phyloP scores from a whole-genome alignment of 768 basidiomycete species.

The Baorangia bicolor region DNA sequence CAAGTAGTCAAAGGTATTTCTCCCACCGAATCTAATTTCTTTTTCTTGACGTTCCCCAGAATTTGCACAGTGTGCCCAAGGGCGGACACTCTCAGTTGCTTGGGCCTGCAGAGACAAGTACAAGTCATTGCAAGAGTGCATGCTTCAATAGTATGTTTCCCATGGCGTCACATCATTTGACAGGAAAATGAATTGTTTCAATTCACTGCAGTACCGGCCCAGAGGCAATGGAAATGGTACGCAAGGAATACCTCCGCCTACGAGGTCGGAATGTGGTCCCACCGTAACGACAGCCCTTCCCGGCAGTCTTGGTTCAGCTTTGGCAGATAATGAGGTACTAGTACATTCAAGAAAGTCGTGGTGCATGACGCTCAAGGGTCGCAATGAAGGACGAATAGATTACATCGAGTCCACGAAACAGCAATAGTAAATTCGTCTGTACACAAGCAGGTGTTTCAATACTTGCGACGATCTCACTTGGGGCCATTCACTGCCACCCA shows the following conservation, averaged over 20 bases:
- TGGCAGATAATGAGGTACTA: not conserved
- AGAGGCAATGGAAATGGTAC: conserved; percentile 70
- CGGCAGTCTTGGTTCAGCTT: not conserved
- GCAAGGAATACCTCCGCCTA: conserved; percentile 70
- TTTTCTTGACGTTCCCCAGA: conserved; percentile 41
- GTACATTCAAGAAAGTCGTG: not conserved
- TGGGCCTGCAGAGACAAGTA: conserved; percentile 80
- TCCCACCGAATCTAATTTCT: not conserved
- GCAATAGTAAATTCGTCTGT: not conserved
- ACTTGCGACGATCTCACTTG: conserved; percentile 31
- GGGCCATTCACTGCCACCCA: conserved; percentile 54
- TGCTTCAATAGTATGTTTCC: conserved; percentile 69
- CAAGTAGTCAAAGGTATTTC: conserved; percentile 61
- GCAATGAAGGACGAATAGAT: conserved; percentile 3
- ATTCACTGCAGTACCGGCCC: conserved; percentile 56
- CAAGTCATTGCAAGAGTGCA: conserved; percentile 71
- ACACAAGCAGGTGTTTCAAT: not conserved
- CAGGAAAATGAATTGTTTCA: not conserved
- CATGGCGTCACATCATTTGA: not conserved
- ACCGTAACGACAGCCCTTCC: not conserved
- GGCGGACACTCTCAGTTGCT: conserved; percentile 78
- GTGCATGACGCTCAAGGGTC: not conserved
- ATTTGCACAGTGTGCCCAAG: conserved; percentile 81
- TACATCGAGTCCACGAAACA: conserved; percentile 6
- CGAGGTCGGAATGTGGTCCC: conserved; percentile 38